Base-by-base conservation (phyloP, 768 basidiomycete species). In the Russula earlei region DNA sequence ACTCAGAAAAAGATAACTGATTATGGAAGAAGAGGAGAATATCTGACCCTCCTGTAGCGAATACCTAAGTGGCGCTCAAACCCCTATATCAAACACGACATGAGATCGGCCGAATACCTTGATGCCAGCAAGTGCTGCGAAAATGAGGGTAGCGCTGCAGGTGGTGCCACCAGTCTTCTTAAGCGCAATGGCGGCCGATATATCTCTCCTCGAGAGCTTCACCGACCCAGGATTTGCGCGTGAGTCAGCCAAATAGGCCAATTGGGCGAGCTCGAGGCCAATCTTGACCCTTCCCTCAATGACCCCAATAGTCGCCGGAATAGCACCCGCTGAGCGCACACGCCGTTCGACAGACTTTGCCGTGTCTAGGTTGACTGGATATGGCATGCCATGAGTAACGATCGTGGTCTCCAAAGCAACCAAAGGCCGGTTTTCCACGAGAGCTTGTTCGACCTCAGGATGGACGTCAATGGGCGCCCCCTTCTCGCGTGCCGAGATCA, bases 401-500 rank as follows among this genome's bases (percentile, higher is more conserved):
- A 98, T 80, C 1, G 95, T 85, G 2, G 87, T 90, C 68, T 98
- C 95, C 11, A 98, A 80, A 12, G 94, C 93, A 11, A 97, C 91
- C 43, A 97, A 75, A 19, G 92, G 83, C 58, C 72, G 74, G 10
- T 75, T 72, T 40, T 75, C 71, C 4, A 76, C 73, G 20, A 95
- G 75, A 4, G 94, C 93, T 53, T 93, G 79, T 60, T 85, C 73
- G 31, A 97, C 84, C 68, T 98, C 93, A 9, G 87, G 85, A 51
- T 85, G 84, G 31, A 91, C 67, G 68, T 91, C 88, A 11, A 91
- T 62, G 22, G 69, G 69, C 12, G 64, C 61, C 5, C 61, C 62
- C 15, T 56, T 62, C 38, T 65, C 62, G 6, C 66, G 59, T 2
- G 60, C 62, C 5, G 57, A 58, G 20, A 60, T 48, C 10, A 69